A percentile compares a stretch with the other conserved stretches of the same genome.
Evolutionary conservation across 1,139 yeast genomes (phyloP).

Genomic region (Debaryomyces robertsiae): DNA sequence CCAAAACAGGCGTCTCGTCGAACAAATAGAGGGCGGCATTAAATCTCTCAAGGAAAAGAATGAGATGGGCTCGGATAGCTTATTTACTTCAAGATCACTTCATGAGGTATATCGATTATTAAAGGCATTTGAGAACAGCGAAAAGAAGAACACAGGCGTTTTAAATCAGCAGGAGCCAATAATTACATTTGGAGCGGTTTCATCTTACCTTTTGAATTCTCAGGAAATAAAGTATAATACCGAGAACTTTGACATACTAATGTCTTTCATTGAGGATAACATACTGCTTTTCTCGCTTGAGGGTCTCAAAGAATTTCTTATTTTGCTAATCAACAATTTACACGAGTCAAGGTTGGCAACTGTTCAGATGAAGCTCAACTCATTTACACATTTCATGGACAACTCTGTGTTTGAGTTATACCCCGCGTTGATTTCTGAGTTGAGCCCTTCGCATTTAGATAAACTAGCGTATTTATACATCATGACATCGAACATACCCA

Average conservation of each 20-base stretch:
- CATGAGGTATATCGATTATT: conserved; percentile 9
- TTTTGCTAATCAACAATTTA: conserved; percentile 16
- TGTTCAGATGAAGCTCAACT: conserved; percentile 12
- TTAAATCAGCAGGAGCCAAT: conserved; percentile 18
- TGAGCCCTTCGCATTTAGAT: conserved; percentile 29
- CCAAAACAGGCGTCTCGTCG: conserved; percentile 12
- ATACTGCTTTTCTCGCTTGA: conserved; percentile 20
- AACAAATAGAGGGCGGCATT: conserved; percentile 8
- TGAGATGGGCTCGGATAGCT: neutral
- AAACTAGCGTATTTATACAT: conserved; percentile 29
- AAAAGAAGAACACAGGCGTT: conserved; percentile 17
- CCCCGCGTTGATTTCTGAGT: conserved; percentile 18
- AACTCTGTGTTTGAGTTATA: conserved; percentile 13
- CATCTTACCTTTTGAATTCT: conserved; percentile 22
- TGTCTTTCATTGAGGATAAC: conserved; percentile 22
- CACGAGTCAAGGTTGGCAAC: conserved; percentile 15
- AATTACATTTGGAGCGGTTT: conserved; percentile 26
- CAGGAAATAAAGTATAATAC: conserved; percentile 12
- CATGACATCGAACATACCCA: conserved; percentile 20
- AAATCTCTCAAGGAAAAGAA: neutral
- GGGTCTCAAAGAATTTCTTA: conserved; percentile 23
- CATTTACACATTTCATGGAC: conserved; percentile 16
- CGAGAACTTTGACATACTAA: conserved; percentile 17
- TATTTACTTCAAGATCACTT: neutral
- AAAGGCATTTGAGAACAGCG: conserved; percentile 25